phyloP scores from a whole-genome alignment of 768 basidiomycete species.

The Leccinum arenicola region DNA sequence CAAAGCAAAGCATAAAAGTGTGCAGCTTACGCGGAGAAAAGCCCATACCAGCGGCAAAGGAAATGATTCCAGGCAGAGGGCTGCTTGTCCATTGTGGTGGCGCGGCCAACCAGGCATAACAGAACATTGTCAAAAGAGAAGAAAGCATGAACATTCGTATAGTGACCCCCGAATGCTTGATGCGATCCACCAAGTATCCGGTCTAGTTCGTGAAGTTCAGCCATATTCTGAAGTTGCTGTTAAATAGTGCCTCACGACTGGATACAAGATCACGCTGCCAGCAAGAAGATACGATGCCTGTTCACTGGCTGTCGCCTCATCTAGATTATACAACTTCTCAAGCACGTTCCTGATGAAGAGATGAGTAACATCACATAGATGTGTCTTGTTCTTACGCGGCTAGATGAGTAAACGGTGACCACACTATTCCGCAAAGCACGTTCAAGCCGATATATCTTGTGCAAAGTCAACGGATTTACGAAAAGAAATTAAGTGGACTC shows the following conservation, averaged over 20 bases:
- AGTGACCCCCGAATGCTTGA: slow-evolving; percentile 56
- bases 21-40: slow-evolving; percentile 57
- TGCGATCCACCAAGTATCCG: slow-evolving; percentile 62
- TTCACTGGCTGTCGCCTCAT: slow-evolving; percentile 57
- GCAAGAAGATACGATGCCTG: slow-evolving; percentile 70
- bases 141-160: slow-evolving; percentile 57
- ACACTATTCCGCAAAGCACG: slow-evolving; percentile 70
- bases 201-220: slow-evolving; percentile 36
- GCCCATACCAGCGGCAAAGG: slow-evolving; percentile 68
- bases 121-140: slow-evolving; percentile 55
- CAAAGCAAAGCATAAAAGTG: background rate
- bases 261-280: slow-evolving; percentile 69
- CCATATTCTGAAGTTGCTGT: background rate
- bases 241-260: slow-evolving; percentile 45
- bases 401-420: slow-evolving; percentile 77
- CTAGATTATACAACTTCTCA: slow-evolving; percentile 59
- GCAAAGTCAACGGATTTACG: slow-evolving; percentile 5
- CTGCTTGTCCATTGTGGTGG: slow-evolving; percentile 56
- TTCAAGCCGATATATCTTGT: slow-evolving; percentile 72
- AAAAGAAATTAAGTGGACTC: slow-evolving; percentile 25
- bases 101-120: slow-evolving; percentile 65
- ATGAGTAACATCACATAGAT: slow-evolving; percentile 4
- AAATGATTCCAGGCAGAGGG: slow-evolving; percentile 58
- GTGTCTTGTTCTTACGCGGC: slow-evolving; percentile 51
- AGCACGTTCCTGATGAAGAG: slow-evolving; percentile 58